Evolutionary conservation across 768 basidiomycete species (phyloP).

Genomic region (Hemileccinum rubropunctum): DNA sequence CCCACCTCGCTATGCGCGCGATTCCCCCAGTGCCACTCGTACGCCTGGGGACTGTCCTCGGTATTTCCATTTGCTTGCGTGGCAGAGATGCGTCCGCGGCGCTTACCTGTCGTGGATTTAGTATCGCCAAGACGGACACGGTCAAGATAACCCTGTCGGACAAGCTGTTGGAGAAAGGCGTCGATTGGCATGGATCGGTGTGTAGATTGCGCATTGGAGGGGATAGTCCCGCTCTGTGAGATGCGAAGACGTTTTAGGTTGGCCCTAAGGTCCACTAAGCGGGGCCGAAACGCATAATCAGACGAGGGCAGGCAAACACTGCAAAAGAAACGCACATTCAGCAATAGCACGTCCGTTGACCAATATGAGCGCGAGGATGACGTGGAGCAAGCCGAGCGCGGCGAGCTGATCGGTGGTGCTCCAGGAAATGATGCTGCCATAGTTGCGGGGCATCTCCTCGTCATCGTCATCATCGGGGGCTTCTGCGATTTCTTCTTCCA

Average conservation of each 20-base stretch:
- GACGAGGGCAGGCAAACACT: background rate
- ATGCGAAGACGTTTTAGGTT: conserved; percentile 72
- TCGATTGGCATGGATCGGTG: conserved; percentile 58
- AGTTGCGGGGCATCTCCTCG: conserved; percentile 47
- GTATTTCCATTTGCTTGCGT: conserved; percentile 35
- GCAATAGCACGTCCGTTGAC: conserved; percentile 70
- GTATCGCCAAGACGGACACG: conserved; percentile 52
- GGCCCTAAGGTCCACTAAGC: conserved; percentile 66
- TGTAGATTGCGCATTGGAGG: conserved; percentile 49
- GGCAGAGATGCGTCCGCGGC: conserved; percentile 52
- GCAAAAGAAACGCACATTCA: conserved; percentile 51
- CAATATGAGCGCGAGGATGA: conserved; percentile 82
- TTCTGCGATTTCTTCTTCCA: conserved; percentile 50
- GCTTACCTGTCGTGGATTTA: conserved; percentile 46
- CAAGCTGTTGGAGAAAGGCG: conserved; percentile 57
- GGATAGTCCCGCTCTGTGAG: conserved; percentile 44
- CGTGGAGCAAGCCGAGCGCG: conserved; percentile 70
- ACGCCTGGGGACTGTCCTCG: conserved; percentile 29
- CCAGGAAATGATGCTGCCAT: conserved; percentile 76
- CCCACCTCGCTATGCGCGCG: conserved; percentile 81
- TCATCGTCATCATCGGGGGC: conserved; percentile 46
- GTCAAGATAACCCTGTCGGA: conserved; percentile 79
- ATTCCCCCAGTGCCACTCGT: conserved; percentile 85
- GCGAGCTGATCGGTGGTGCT: conserved; percentile 65
- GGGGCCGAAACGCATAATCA: background rate